Percentiles rank a stretch among this genome's conserved stretches.
These are phyloP conservation scores for Pyrrhoderma noxium DNA, from an alignment of 1,284 basidiomycete species.

Conservation along the genomic window DNA sequence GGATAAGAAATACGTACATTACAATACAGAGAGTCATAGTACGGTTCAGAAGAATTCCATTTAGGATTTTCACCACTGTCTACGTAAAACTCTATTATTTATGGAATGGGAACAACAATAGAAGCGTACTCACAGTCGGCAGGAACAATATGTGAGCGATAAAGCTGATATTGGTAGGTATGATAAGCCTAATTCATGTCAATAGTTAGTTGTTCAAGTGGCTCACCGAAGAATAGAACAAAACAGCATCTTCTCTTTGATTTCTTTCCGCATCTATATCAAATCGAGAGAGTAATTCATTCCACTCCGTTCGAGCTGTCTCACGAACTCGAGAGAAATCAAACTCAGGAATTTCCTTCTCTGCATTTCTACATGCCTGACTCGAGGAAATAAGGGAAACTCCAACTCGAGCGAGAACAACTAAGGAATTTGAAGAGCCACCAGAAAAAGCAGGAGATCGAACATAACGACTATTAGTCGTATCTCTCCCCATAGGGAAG, in stretches of 20 bases:
- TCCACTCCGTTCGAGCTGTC: conserved; percentile 43
- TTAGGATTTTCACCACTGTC: conserved; percentile 10
- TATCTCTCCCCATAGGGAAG: too few species aligned
- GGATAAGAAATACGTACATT: conserved; percentile 1
- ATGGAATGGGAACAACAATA: background rate
- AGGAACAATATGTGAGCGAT: conserved; percentile 58
- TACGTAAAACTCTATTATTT: background rate
- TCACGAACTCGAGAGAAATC: conserved; percentile 42
- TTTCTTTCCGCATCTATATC: conserved; percentile 41
- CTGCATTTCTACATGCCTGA: conserved; percentile 52
- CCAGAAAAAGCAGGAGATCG: too few species aligned
- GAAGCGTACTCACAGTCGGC: conserved; percentile 45
- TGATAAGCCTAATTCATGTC: background rate
- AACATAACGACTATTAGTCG: too few species aligned
- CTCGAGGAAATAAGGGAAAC: conserved; percentile 52
- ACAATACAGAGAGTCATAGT: conserved; percentile 14
- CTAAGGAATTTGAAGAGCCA: conserved; percentile 24
- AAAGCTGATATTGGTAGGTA: conserved; percentile 33
- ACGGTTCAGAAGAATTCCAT: conserved; percentile 7
- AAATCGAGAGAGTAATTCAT: conserved; percentile 46
- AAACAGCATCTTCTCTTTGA: conserved; percentile 35
- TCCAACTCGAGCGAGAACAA: conserved; percentile 46
- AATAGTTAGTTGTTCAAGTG: conserved; percentile 24
- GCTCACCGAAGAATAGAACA: conserved; percentile 48
- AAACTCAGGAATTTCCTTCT: conserved; percentile 50